Evolutionary conservation across 768 basidiomycete genomes (phyloP).

Genomic region (Galerina marginata): DNA sequence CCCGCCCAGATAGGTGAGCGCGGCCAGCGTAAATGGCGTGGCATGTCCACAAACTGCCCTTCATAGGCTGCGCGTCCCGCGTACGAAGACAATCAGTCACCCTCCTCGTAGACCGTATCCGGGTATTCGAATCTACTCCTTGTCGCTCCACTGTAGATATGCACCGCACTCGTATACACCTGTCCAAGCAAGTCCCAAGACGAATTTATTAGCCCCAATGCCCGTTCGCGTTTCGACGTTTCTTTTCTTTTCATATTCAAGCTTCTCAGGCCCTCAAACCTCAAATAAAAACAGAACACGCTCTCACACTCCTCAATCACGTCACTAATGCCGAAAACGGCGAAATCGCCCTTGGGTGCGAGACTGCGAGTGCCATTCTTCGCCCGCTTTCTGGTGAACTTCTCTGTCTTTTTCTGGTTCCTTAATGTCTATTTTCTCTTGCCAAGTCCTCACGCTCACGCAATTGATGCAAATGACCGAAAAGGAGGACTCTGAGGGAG

Average conservation of each 20-base stretch:
- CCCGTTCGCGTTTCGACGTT: background rate
- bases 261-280: background rate
- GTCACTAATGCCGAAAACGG: conserved; percentile 13
- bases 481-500: background rate
- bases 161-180: background rate
- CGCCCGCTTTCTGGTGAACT: background rate
- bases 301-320: conserved; percentile 13
- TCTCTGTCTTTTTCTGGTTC: conserved; percentile 4
- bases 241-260: background rate
- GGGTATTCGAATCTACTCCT: background rate
- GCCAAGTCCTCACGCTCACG: conserved; percentile 8
- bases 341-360: background rate
- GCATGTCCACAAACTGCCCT: background rate
- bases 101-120: background rate
- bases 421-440: conserved; percentile 7
- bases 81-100: background rate
- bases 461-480: conserved; percentile 9
- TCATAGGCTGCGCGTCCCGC: background rate
- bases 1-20: background rate
- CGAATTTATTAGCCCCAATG: background rate
- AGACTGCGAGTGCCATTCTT: conserved; percentile 1
- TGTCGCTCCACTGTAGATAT: background rate
- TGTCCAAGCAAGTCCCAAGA: conserved; percentile 1
- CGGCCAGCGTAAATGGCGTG: too few species aligned
- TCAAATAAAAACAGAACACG: background rate